These are phyloP conservation scores for Leucaena leucocephala DNA, from an alignment of 306 rosid species.

Conservation along the genomic window DNA sequence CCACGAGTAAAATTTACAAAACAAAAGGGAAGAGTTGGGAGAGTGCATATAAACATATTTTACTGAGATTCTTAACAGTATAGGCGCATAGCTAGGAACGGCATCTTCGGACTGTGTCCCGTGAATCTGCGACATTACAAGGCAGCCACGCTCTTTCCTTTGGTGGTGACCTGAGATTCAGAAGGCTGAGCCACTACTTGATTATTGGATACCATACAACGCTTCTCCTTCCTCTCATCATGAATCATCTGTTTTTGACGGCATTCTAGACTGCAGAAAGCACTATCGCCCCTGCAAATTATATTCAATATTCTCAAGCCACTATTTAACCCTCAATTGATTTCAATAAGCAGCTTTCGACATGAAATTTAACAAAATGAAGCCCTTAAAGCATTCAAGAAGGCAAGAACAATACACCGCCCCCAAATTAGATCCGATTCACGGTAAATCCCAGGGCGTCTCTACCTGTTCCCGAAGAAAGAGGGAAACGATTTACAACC, in stretches of 20 bases:
- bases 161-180: conserved; percentile 49
- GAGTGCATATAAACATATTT: conserved; percentile 24
- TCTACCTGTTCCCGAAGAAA: not conserved
- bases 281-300: conserved; percentile 71
- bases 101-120: not conserved
- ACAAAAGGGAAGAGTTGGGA: too few relatives aligned
- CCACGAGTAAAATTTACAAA: conserved; percentile 2
- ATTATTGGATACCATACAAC: conserved; percentile 52
- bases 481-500: not conserved
- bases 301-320: not conserved
- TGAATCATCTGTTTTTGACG: conserved; percentile 77
- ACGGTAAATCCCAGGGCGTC: not conserved
- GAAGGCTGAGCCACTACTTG: conserved; percentile 36
- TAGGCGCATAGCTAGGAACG: not conserved
- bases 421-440: not conserved
- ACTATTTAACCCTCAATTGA: not conserved
- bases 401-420: not conserved
- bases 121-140: conserved; percentile 2
- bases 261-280: conserved; percentile 85
- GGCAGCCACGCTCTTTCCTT: conserved; percentile 66
- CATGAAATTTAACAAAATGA: not conserved
- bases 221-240: conserved; percentile 75
- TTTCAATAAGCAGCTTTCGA: not conserved
- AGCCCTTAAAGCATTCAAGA: not conserved
- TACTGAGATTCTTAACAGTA: not conserved